A percentile compares a stretch with the other conserved stretches of the same genome.
Conservation (phyloP, 371 early-diverging fungal genomes). For the Zopfochytrium polystomum region DNA sequence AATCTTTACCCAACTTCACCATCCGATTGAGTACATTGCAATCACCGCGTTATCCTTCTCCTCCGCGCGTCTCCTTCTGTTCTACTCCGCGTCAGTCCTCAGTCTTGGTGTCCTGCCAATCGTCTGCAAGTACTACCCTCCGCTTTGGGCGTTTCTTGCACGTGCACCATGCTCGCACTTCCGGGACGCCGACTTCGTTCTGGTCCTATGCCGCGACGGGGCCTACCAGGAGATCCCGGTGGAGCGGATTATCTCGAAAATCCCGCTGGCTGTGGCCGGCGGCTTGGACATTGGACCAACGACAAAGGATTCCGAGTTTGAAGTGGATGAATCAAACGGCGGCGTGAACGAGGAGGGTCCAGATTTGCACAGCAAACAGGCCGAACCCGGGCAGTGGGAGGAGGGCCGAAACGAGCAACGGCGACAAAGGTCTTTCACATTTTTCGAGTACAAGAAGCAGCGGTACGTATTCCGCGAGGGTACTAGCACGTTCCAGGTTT, state of each 20-base stretch:
- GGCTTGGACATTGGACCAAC: not conserved
- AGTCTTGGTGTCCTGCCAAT: slow-evolving; percentile 25
- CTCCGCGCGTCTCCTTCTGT: slow-evolving; percentile 5
- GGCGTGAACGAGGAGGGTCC: not conserved
- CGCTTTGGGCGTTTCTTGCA: slow-evolving; percentile 14
- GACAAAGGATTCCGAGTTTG: no score
- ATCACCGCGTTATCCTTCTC: slow-evolving; percentile 24
- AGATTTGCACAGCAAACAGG: no score
- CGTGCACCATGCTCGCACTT: slow-evolving; percentile 14
- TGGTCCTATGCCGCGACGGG: slow-evolving; percentile 23
- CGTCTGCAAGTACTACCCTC: slow-evolving; percentile 12
- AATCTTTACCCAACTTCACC: slow-evolving; percentile 1
- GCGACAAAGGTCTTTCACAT: no score
- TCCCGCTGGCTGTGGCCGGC: not conserved
- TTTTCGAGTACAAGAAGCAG: slow-evolving; percentile 39
- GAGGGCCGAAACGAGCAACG: no score
- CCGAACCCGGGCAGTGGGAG: no score
- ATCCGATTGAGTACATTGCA: slow-evolving; percentile 34
- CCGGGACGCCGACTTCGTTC: slow-evolving; percentile 30
- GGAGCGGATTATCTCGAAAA: not conserved
- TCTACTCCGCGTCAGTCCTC: slow-evolving; percentile 12
- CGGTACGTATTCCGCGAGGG: slow-evolving; percentile 35
- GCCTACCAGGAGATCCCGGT: slow-evolving; percentile 19
- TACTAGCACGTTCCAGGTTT: slow-evolving; percentile 26
- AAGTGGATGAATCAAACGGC: not conserved